Conservation (phyloP, 305 asterid genomes). For the Plantago coronopus region DNA sequence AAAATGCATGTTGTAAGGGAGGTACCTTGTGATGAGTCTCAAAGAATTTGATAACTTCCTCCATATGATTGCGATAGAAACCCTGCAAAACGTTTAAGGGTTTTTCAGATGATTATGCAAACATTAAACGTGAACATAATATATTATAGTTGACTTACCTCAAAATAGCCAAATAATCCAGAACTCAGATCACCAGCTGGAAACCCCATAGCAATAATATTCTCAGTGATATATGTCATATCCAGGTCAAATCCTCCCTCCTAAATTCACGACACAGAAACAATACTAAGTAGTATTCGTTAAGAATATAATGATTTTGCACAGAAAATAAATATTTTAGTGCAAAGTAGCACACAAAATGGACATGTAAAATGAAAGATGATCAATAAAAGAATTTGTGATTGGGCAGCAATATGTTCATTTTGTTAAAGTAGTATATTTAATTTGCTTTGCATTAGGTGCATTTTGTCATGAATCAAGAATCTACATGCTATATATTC, state of each 20-base stretch:
- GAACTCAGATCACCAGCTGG: constrained; percentile 99
- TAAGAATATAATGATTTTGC: constrained; percentile 3
- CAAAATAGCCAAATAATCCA: constrained; percentile 91
- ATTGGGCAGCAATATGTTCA: not conserved
- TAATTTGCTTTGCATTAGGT: too few relatives aligned
- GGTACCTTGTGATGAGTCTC: constrained; percentile 93
- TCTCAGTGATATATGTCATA: constrained; percentile 98
- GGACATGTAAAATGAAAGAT: constrained; percentile 10
- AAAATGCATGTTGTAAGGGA: constrained; percentile 11
- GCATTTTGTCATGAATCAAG: constrained; percentile 2
- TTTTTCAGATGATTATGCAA: constrained; percentile 19
- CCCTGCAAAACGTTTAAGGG: constrained; percentile 54
- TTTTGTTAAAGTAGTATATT: too few relatives aligned
- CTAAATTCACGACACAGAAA: constrained; percentile 38
- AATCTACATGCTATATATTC: constrained; percentile 1
- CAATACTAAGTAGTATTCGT: constrained; percentile 13
- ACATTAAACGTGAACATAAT: constrained; percentile 9
- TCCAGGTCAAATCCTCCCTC: constrained; percentile 98
- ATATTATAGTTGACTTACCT: constrained; percentile 47
- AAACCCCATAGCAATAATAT: constrained; percentile 96
- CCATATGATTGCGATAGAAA: constrained; percentile 92
- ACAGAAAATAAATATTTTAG: too few relatives aligned
- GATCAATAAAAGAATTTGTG: constrained; percentile 16
- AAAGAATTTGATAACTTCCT: constrained; percentile 93
- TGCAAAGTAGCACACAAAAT: too few relatives aligned